Evolutionary conservation across 139 green algal species (phyloP).

Genomic region (Asterochloris erici): DNA sequence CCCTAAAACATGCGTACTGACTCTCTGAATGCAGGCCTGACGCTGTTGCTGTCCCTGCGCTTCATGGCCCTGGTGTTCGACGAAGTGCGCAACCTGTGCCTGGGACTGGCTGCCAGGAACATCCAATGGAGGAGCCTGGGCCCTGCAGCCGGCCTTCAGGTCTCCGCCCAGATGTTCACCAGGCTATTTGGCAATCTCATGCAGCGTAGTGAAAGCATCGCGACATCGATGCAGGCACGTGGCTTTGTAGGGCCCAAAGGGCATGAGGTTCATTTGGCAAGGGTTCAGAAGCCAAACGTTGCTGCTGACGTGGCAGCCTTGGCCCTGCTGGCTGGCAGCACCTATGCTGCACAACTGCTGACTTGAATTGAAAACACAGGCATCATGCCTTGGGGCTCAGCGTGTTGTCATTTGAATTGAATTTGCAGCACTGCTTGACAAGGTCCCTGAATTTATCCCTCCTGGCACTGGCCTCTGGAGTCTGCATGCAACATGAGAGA

Average conservation of each 20-base stretch:
- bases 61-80: slow-evolving; percentile 87
- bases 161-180: slow-evolving; percentile 30
- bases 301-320: slow-evolving; percentile 38
- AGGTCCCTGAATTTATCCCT: too few relatives aligned
- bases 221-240: slow-evolving; percentile 65
- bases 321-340: background rate
- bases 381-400: too few relatives aligned
- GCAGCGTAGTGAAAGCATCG: slow-evolving; percentile 51
- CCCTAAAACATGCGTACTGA: too few relatives aligned
- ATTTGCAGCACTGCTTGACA: too few relatives aligned
- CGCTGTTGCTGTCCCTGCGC: slow-evolving; percentile 79
- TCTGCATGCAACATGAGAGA: too few relatives aligned
- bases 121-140: slow-evolving; percentile 66
- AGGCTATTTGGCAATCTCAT: slow-evolving; percentile 73
- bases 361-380: too few relatives aligned
- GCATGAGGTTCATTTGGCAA: slow-evolving; percentile 61
- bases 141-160: slow-evolving; percentile 16
- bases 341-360: background rate
- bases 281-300: slow-evolving; percentile 28
- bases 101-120: slow-evolving; percentile 73
- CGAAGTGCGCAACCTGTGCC: slow-evolving; percentile 74
- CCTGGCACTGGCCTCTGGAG: too few relatives aligned
- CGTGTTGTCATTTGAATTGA: too few relatives aligned
- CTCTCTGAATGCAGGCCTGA: slow-evolving; percentile 37
- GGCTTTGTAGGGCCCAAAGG: slow-evolving; percentile 58